Evolutionary conservation across 306 rosid genomes (phyloP), one percentile per base, ranked within the genome.

Genomic region (Amphicarpaea edgeworthii): DNA sequence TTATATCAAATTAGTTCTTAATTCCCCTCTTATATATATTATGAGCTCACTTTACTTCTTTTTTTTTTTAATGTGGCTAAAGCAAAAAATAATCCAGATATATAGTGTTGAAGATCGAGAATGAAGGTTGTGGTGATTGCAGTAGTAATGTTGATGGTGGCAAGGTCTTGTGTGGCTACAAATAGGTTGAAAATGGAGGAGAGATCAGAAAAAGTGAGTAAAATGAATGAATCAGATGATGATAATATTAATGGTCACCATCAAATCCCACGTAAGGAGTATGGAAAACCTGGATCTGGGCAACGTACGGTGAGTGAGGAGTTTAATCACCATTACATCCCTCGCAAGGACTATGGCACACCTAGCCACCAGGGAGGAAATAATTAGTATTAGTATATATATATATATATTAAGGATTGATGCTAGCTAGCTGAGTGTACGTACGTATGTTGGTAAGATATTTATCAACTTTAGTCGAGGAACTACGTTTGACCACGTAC

Each of bases 241-340:
- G 28, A 62, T n/a, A n/a, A n/a, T n/a, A n/a, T n/a, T n/a, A 38
- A 38, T 43, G 80, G 41, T 75, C 79, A 75, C 30, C 79, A 75
- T 38, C 9, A 75, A 50, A 75, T 75, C 43, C 79, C 79, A 20
- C 46, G 72, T 1, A 64, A 50, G 42, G 54, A 50, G 8, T 63
- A 75, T 15, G 79, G 64, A 0, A 62, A 61, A 45, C 79, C 61
- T 15, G 78, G 78, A 5, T 45, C 60, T 21, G 69, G 17, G 8
- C 47, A 37, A 5, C 46, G 8, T 46, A 54, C 43, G 1, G 38
- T 16, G 8, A 37, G 46, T 30, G 75, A 81, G 10, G 77, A 53
- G 41, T 46, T 41, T 21, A 75, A 76, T 76, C 85, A 81, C 43
- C 85, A 70, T 70, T 32, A 34, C 53, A 62, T 81, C 55, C 85